phyloP scores from a whole-genome alignment of 495 filamentous ascomycete species.

The Viridothelium virens region DNA sequence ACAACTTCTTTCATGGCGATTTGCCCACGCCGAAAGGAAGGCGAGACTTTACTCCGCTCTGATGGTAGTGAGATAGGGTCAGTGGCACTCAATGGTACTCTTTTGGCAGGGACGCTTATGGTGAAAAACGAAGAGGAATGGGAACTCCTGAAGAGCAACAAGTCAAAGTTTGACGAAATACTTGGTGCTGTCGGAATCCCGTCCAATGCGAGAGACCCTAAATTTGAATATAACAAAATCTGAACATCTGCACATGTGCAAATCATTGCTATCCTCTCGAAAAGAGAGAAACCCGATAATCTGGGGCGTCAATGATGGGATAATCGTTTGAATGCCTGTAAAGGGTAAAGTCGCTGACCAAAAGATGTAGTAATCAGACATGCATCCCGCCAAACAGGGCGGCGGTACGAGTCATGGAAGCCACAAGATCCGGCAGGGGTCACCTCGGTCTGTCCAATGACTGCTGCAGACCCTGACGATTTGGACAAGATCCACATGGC shows the following conservation, averaged over 20 bases:
- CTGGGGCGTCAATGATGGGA: too few species aligned
- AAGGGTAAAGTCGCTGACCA: neutral
- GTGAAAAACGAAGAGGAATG: conserved; percentile 68
- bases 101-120: conserved; percentile 72
- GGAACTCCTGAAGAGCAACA: conserved; percentile 50
- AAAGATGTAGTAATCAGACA: neutral
- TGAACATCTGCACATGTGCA: too few species aligned
- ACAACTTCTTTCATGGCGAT: conserved; percentile 61
- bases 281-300: too few species aligned
- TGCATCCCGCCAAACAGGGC: neutral
- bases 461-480: neutral
- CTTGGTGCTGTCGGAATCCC: conserved; percentile 57
- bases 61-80: conserved; percentile 46
- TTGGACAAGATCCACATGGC: neutral
- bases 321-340: too few species aligned
- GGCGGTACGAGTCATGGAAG: neutral
- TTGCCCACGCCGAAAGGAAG: conserved; percentile 51
- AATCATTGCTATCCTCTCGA: too few species aligned
- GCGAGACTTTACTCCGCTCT: conserved; percentile 30
- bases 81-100: conserved; percentile 66
- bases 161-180: conserved; percentile 45
- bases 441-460: neutral
- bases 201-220: conserved; percentile 26
- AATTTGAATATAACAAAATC: conserved; percentile 18
- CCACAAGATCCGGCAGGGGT: neutral